Evolutionary conservation across 257 asterid species (phyloP), one percentile per base, ranked within the genome.

Genomic region (Solanum ahanhuiri): DNA sequence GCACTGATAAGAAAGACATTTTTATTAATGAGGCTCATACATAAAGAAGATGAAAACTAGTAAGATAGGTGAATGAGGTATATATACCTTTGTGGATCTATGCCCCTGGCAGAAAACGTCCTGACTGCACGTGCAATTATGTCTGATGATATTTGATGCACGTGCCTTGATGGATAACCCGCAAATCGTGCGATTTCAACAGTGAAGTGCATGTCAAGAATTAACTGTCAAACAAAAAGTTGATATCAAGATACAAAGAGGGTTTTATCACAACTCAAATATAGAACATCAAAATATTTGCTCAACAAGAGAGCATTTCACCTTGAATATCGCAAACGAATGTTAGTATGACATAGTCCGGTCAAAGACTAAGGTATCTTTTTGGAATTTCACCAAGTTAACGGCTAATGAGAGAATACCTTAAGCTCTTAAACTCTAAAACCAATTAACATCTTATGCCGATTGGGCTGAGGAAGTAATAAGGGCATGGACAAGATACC

Each of bases 171-270:
- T 54, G 98, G 98, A 90, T 97, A 97, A 15, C 99, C 98, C 18
- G 99, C 98, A 88, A 93, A 97, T 7, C 98, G 93, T 43, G 98
- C 98, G 3, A 95, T 94, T 88, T 97, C 99, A 48, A 95, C 98
- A 1, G 98, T 97, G 93, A 95, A 97, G 89, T 95, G 98, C 98
- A 97, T 95, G 86, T 97, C 98, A 72, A 97, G 98, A 87, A 95
- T 94, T 84, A 95, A 92, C 98, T 97, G 98, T 87, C 85, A 86
- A 33, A 72, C 31, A 88, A 72, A 77, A 75, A 57, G 72, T 82
- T 71, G 51, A 14, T 60, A 77, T 66, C 39, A 28, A 57, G 81
- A 81, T 43, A 35, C 22, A 66, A 30, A 63, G 79, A 43, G 12
- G 23, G 25, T 20, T 43, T 31, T 34, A 43, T 31, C 58, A 69